A percentile compares a stretch with the other conserved stretches of the same genome.
phyloP scores from a whole-genome alignment of 768 basidiomycete genomes.

The Amanita exitialis region DNA sequence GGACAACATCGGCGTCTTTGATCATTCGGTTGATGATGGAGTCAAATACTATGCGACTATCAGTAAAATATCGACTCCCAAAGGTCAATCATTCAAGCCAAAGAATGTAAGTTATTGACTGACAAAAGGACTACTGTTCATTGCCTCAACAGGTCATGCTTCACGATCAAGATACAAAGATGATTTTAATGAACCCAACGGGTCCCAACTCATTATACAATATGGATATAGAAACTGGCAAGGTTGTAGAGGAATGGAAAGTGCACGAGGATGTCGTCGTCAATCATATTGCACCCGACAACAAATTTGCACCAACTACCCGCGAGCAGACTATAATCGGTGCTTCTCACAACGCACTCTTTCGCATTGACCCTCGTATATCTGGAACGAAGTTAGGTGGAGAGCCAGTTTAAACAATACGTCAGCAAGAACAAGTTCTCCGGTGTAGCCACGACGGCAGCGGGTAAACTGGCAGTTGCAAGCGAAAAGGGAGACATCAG shows the following conservation, averaged over 20 bases:
- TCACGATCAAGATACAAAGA: slow-evolving; percentile 92
- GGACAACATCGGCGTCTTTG: slow-evolving; percentile 86
- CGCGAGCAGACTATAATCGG: slow-evolving; percentile 90
- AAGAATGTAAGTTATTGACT: slow-evolving; percentile 50
- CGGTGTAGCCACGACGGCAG: slow-evolving; percentile 78
- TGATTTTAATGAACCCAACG: slow-evolving; percentile 82
- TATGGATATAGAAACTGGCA: slow-evolving; percentile 91
- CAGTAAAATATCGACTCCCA: slow-evolving; percentile 66
- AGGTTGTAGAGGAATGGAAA: slow-evolving; percentile 98
- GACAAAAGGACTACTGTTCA: slow-evolving; percentile 1
- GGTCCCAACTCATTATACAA: slow-evolving; percentile 77
- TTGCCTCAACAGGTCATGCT: slow-evolving; percentile 68
- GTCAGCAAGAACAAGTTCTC: slow-evolving; percentile 93
- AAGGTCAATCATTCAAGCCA: slow-evolving; percentile 80
- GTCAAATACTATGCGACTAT: slow-evolving; percentile 87
- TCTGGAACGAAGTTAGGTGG: slow-evolving; percentile 89
- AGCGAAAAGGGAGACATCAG: slow-evolving; percentile 96
- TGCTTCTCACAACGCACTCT: slow-evolving; percentile 87
- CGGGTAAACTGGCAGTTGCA: slow-evolving; percentile 84
- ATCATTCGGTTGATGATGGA: slow-evolving; percentile 53
- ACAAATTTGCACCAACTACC: slow-evolving; percentile 92
- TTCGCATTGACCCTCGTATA: slow-evolving; percentile 95
- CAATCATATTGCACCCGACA: slow-evolving; percentile 83
- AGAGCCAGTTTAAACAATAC: slow-evolving; percentile 94
- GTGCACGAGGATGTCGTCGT: slow-evolving; percentile 86